Evolutionary conservation across 441 rosid genomes (phyloP).

Genomic region (Macaranga tanarius): DNA sequence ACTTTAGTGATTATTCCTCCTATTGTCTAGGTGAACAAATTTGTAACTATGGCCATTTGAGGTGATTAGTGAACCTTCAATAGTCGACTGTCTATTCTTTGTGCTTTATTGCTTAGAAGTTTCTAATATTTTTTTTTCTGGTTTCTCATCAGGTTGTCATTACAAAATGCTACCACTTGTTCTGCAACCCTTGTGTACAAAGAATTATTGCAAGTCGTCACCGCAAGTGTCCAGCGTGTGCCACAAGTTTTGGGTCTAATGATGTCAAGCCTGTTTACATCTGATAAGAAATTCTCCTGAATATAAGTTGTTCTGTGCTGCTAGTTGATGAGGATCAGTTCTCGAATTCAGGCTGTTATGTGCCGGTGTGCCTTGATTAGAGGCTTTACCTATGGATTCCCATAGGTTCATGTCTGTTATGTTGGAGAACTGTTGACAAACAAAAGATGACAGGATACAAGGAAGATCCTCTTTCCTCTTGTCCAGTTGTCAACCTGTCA

Average conservation of each 20-base stretch:
- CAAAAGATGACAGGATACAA: slow-evolving; percentile 19
- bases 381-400: slow-evolving; percentile 24
- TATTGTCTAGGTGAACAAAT: too few relatives aligned
- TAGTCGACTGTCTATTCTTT: neutral
- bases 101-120: neutral
- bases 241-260: slow-evolving; percentile 77
- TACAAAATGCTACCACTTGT: slow-evolving; percentile 92
- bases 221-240: slow-evolving; percentile 86
- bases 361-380: neutral
- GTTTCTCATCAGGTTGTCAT: slow-evolving; percentile 70
- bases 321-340: slow-evolving; percentile 1
- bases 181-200: slow-evolving; percentile 87
- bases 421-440: slow-evolving; percentile 19
- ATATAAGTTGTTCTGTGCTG: slow-evolving; percentile 1
- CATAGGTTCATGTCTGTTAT: slow-evolving; percentile 26
- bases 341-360: neutral
- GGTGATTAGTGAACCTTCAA: too few relatives aligned
- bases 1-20: too few relatives aligned
- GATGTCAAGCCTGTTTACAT: slow-evolving; percentile 91
- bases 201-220: slow-evolving; percentile 72
- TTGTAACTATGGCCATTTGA: too few relatives aligned
- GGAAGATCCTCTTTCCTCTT: slow-evolving; percentile 27
- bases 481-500: slow-evolving; percentile 20
- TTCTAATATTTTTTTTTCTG: slow-evolving; percentile 11
- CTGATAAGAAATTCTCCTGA: slow-evolving; percentile 27